Evolutionary conservation across 495 filamentous ascomycete species (phyloP), one percentile per base, ranked within the genome.

Genomic region (Hypoxylon fuscum): DNA sequence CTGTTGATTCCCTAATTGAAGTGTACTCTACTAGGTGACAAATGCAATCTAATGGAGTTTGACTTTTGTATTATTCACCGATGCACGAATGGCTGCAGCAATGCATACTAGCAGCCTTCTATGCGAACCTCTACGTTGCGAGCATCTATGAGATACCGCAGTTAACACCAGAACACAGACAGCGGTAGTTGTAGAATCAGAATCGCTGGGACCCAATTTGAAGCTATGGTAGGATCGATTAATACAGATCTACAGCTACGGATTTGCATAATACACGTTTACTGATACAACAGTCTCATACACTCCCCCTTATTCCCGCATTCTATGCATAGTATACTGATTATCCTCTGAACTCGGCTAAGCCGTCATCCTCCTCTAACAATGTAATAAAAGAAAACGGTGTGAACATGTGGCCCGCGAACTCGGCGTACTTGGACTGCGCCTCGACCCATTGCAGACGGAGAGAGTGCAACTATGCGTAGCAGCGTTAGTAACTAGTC

Each of bases 371-470:
- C 72, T 97, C 92, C 74, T 98, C 95, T 54, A 98, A 75, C 62
- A 97, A 75, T 15, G 85, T 80, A 79, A 88, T 87, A 72, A 98
- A 98, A 69, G 89, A 93, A 74, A 98, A 98, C 7, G 95, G 95
- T 66, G 89, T 80, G 77, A 99, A 98, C 32, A 93, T 81, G 72
- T 95, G 83, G 38, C 95, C 95, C 51, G 93, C 93, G 60, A 96
- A 96, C 72, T 97, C 89, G 79, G 97, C 97, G 80, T 97, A 96
- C 78, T 98, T 98, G 78, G 92, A 95, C 87, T 98, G 97, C n/a
- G 95, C 93, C 74, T 99, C 95, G 55, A 99, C 95, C 95, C 95
- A 99, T 70, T 97, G 96, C 55, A 99, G 83, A 81, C 95, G 86
- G 64, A 99, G 81, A 58, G 90, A 92, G 76, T 98, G 96, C 79